Evolutionary conservation across 1,284 basidiomycete genomes (phyloP).

Genomic region (Ceratobasidium sp.): DNA sequence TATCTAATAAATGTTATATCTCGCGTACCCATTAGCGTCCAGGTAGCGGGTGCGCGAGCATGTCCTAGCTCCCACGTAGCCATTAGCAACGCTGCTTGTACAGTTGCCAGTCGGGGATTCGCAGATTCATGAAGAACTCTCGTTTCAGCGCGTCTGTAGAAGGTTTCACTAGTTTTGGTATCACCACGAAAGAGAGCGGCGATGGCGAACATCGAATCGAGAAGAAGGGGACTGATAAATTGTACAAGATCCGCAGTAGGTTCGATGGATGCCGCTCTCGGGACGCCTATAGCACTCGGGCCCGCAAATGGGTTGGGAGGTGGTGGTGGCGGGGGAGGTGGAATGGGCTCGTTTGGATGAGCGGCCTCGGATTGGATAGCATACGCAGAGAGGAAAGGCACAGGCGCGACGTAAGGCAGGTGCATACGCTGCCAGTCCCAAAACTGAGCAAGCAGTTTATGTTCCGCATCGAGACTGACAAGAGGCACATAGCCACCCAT

Average conservation of each 20-base stretch:
- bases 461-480: constrained; percentile 21
- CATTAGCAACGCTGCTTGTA: constrained; percentile 27
- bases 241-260: constrained; percentile 20
- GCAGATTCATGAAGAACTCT: constrained; percentile 12
- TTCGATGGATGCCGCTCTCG: constrained; percentile 19
- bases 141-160: constrained; percentile 30
- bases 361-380: constrained; percentile 28
- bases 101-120: constrained; percentile 38
- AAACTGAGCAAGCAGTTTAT: constrained; percentile 41
- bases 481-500: constrained; percentile 31
- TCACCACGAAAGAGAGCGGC: constrained; percentile 31
- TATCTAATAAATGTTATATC: too few relatives aligned
- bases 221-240: constrained; percentile 38
- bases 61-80: constrained; percentile 31
- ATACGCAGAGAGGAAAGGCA: constrained; percentile 43
- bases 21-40: constrained; percentile 35
- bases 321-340: constrained; percentile 30
- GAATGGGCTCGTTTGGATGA: constrained; percentile 36
- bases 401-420: constrained; percentile 37
- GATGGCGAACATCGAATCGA: constrained; percentile 33
- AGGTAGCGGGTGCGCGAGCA: constrained; percentile 40
- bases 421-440: constrained; percentile 47
- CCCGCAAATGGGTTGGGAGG: constrained; percentile 34
- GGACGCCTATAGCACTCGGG: constrained; percentile 28
- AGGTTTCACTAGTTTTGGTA: constrained; percentile 8